Conservation (phyloP, 495 filamentous ascomycete genomes). For the Mycothermus thermophilus region DNA sequence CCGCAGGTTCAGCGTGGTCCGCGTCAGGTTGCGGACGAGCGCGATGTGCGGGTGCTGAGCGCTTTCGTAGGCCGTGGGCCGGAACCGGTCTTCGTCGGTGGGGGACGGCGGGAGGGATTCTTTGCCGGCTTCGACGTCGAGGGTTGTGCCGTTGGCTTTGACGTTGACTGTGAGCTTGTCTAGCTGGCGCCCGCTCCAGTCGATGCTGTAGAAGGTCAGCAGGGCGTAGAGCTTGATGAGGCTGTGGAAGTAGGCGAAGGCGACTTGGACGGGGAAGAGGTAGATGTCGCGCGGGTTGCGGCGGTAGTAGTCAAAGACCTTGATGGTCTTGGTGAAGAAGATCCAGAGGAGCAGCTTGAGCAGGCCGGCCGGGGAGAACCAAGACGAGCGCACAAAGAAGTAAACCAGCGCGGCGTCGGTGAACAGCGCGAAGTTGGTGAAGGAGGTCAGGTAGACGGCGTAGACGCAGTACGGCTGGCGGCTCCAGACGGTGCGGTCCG, state of each 20-base stretch:
- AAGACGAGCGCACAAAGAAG: slow-evolving; percentile 4
- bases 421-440: slow-evolving; percentile 45
- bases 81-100: no score
- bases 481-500: slow-evolving; percentile 18
- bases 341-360: slow-evolving; percentile 25
- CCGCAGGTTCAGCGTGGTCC: no score
- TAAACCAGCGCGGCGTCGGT: slow-evolving; percentile 38
- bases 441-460: slow-evolving; percentile 44
- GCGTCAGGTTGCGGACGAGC: no score
- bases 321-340: slow-evolving; percentile 43
- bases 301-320: slow-evolving; percentile 44
- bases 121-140: neutral
- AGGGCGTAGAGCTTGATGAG: slow-evolving; percentile 50
- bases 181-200: slow-evolving; percentile 18
- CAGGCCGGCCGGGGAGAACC: neutral
- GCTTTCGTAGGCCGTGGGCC: no score
- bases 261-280: slow-evolving; percentile 40
- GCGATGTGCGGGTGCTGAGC: no score
- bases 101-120: no score
- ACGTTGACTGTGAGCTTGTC: neutral
- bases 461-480: slow-evolving; percentile 49
- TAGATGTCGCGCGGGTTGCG: slow-evolving; percentile 42
- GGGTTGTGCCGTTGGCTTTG: no score
- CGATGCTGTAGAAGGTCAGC: slow-evolving; percentile 33
- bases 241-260: slow-evolving; percentile 48